Evolutionary conservation across 139 green algal species (phyloP), one percentile per base, ranked within the genome.

Genomic region (Tetradesmus lagerheimii): DNA sequence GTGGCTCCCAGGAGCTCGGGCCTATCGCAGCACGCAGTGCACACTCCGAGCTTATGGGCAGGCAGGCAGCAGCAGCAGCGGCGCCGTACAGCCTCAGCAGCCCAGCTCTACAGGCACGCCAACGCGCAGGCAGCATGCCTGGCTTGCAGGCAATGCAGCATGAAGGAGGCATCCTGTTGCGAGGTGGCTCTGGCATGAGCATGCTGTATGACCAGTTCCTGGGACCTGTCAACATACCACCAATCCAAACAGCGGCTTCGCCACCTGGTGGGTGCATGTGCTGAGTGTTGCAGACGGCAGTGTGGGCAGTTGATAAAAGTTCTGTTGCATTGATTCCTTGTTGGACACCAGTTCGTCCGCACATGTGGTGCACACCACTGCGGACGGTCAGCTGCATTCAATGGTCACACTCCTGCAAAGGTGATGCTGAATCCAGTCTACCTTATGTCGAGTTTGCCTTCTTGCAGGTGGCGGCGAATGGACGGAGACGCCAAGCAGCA

Each of bases 11-110:
- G 53, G 79, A 66, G 39, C 25, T 67, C 16, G 79, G 79, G 31
- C 39, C 39, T 20, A 66, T 64, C 1, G 41, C 79, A 85, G 79
- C 81, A 31, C 81, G 81, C 81, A 86, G 45, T 34, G 62, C 47
- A 34, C 34, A 66, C 47, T 86, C 81, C 50, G 81, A 66, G 15
- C 81, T 76, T 1, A 29, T 75, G 29, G 71, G 71, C 31, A 37
- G 71, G 15, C 71, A 79, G 71, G 81, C 47, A 15, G 47, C 62
- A 12, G 81, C 81, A 76, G 47, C 81, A 86, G 81, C 81, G 6
- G 81, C 35, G 9, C n/a, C 39, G 31, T 86, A 47, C 81, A 75
- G 81, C 35, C 81, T 67, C 27, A 47, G 67, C 47, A 37, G 64
- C 37, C 31, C 45, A 37, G 25, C 27, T 16, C 81, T 38, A 31